Percentiles rank a stretch among this genome's conserved stretches.
Evolutionary conservation across 495 filamentous ascomycete species (phyloP).

Genomic region (Letharia lupina): DNA sequence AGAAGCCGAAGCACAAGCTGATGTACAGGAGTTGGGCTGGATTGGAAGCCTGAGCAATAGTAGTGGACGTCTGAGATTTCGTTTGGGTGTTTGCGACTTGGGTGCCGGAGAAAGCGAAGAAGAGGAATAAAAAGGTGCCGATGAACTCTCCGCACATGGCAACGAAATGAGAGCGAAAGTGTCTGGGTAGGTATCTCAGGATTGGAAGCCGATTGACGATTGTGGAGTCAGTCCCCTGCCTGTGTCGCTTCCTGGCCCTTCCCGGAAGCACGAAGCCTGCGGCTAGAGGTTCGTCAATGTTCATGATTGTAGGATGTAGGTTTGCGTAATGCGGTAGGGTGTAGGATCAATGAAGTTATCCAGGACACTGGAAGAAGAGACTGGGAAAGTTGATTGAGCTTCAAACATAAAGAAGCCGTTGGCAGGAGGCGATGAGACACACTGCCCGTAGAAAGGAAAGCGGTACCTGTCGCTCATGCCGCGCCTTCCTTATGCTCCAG

Average conservation of each 20-base stretch:
- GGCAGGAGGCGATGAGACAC: background rate
- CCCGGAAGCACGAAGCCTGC: constrained; percentile 16
- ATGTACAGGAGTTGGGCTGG: constrained; percentile 41
- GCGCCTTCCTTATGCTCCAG: background rate
- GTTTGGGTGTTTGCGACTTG: constrained; percentile 35
- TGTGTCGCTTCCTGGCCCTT: constrained; percentile 16
- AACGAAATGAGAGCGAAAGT: constrained; percentile 30
- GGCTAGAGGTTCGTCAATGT: constrained; percentile 15
- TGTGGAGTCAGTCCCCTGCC: constrained; percentile 4
- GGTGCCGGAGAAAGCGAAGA: constrained; percentile 71
- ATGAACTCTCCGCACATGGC: constrained; percentile 62
- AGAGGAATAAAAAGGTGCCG: constrained; percentile 76
- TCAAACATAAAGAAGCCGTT: background rate
- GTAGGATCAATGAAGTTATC: background rate
- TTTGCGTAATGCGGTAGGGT: background rate
- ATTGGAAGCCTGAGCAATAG: constrained; percentile 18
- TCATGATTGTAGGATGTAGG: constrained; percentile 14
- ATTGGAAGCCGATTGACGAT: constrained; percentile 14
- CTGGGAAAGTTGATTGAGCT: background rate
- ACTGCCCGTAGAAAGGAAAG: background rate
- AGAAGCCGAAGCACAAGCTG: constrained; percentile 52
- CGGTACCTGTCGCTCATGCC: background rate
- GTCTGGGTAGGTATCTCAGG: constrained; percentile 9
- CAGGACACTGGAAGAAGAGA: constrained; percentile 1
- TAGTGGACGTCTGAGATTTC: constrained; percentile 10